Evolutionary conservation across 2,329 filamentous ascomycete species (phyloP).

Genomic region (Didymella pinodella): DNA sequence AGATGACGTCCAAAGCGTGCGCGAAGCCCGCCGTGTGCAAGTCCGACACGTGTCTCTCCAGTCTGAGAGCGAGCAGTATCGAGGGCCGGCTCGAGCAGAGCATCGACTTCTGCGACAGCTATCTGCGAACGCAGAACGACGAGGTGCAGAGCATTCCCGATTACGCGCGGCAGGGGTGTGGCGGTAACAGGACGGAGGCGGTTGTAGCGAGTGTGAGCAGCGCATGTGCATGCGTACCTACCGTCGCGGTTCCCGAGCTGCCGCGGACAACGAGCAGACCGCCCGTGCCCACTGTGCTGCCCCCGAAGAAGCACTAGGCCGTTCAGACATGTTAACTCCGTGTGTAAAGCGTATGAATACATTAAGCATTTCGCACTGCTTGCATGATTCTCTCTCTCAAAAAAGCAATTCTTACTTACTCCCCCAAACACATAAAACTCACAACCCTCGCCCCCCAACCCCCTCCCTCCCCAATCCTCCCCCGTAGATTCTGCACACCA

Average conservation of each 20-base stretch:
- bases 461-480: background rate
- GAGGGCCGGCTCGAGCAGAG: conserved; percentile 29
- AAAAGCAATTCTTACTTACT: background rate
- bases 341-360: too few relatives aligned
- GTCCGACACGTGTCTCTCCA: conserved; percentile 28
- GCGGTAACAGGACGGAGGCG: conserved; percentile 15
- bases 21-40: conserved; percentile 34
- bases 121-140: conserved; percentile 27
- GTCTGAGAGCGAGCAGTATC: conserved; percentile 33
- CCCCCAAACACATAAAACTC: background rate
- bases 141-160: conserved; percentile 27
- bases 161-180: conserved; percentile 30
- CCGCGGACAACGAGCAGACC: conserved; percentile 34
- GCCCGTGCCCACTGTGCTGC: conserved; percentile 38
- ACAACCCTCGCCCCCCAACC: background rate
- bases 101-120: conserved; percentile 32
- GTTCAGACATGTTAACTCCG: too few relatives aligned
- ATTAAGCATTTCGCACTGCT: too few relatives aligned
- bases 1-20: conserved; percentile 37
- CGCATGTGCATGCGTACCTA: conserved; percentile 37
- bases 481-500: background rate
- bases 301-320: conserved; percentile 21
- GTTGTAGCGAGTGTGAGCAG: conserved; percentile 36
- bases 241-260: conserved; percentile 32
- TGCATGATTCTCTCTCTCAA: too few relatives aligned